A percentile compares a stretch with the other conserved stretches of the same genome.
These are phyloP conservation scores for Mycocentrospora acerina DNA, from an alignment of 2,329 filamentous ascomycete genomes.

Conservation along the genomic window DNA sequence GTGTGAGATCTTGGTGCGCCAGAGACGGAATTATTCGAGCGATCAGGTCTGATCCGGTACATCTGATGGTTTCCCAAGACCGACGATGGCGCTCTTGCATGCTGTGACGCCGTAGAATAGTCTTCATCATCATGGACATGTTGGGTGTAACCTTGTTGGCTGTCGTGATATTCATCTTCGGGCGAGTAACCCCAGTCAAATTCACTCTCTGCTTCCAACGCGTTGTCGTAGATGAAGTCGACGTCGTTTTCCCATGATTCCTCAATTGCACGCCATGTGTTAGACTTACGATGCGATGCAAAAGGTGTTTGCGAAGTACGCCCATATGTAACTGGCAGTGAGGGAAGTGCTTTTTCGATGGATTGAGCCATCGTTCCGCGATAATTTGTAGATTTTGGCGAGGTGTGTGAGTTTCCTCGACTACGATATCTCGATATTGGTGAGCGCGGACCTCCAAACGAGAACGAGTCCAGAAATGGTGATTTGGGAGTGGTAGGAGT, in stretches of 20 bases:
- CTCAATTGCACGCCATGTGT: constrained; percentile 41
- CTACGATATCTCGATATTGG: constrained; percentile 17
- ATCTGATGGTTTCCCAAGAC: no score
- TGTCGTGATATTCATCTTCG: constrained; percentile 33
- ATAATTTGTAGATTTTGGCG: constrained; percentile 20
- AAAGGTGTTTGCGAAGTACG: constrained; percentile 12
- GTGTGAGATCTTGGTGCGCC: constrained; percentile 40
- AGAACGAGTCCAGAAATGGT: constrained; percentile 30
- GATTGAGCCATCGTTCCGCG: no score
- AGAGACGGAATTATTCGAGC: no score
- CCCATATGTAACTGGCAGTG: no score
- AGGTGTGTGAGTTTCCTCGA: constrained; percentile 25
- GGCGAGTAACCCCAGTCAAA: constrained; percentile 57
- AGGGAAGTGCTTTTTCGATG: no score
- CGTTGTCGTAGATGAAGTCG: constrained; percentile 63
- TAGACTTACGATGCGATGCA: constrained; percentile 31
- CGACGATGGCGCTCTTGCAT: no score
- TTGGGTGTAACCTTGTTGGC: constrained; percentile 26
- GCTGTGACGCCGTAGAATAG: no score
- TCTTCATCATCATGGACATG: no score
- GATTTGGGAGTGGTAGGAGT: constrained; percentile 28
- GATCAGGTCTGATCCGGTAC: no score
- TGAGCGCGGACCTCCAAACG: constrained; percentile 28
- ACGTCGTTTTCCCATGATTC: constrained; percentile 63
- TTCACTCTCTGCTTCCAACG: constrained; percentile 61